Conservation (phyloP, 2,329 filamentous ascomycete species). For the Thielaviopsis musarum region DNA sequence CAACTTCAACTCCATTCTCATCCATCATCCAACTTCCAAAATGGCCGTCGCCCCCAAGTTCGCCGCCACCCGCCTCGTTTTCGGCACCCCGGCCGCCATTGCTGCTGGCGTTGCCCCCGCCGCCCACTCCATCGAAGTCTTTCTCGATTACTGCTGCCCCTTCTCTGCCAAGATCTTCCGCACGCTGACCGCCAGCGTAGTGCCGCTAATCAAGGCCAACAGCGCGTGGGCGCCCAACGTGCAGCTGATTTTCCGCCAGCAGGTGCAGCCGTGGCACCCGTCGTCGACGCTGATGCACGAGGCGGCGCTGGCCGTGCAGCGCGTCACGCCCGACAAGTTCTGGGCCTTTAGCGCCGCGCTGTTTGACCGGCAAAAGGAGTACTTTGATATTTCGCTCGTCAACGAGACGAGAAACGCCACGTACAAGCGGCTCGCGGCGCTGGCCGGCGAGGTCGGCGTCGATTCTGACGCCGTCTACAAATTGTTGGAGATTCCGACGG, state of each 20-base stretch:
- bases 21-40: neutral
- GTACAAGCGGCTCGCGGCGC: constrained; percentile 58
- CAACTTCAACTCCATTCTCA: neutral
- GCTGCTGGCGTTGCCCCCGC: constrained; percentile 24
- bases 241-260: constrained; percentile 71
- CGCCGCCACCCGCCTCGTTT: constrained; percentile 50
- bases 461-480: constrained; percentile 53
- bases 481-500: constrained; percentile 50
- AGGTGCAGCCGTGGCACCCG: constrained; percentile 91
- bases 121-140: constrained; percentile 45
- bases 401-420: constrained; percentile 73
- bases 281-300: constrained; percentile 69
- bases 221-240: constrained; percentile 40
- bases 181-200: constrained; percentile 51
- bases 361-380: constrained; percentile 50
- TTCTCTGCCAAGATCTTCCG: constrained; percentile 54
- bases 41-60: constrained; percentile 71
- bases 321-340: constrained; percentile 53
- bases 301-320: constrained; percentile 65
- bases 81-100: constrained; percentile 22
- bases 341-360: constrained; percentile 61
- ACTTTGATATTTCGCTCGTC: constrained; percentile 73
- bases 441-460: constrained; percentile 53
- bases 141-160: constrained; percentile 85
- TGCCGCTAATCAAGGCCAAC: constrained; percentile 45